These are phyloP conservation scores for Ananas comosus DNA, from an alignment of 176 grass and related monocot species.

Conservation along the genomic window DNA sequence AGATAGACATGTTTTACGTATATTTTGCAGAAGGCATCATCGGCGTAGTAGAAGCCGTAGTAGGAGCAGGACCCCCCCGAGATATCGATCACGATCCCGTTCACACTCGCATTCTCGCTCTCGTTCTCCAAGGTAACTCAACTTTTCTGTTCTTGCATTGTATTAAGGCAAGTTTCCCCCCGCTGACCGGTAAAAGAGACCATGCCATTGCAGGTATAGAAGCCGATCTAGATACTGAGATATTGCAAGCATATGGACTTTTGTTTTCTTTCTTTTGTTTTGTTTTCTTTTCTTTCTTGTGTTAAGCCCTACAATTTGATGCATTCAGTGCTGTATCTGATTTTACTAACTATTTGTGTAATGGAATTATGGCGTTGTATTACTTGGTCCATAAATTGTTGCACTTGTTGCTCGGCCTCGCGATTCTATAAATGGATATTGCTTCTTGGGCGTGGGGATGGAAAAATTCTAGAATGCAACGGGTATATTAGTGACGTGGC, in stretches of 20 bases:
- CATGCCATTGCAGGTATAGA: slow-evolving; percentile 50
- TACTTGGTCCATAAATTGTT: no score
- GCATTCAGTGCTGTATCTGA: no score
- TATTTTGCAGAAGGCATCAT: slow-evolving; percentile 32
- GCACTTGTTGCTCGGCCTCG: no score
- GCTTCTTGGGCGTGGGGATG: no score
- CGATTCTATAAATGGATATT: no score
- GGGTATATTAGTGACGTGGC: no score
- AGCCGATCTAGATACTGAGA: slow-evolving; percentile 67
- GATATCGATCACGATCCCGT: slow-evolving; percentile 31
- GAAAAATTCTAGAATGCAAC: no score
- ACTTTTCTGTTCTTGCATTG: neutral
- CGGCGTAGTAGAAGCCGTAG: slow-evolving; percentile 64
- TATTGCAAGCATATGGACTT: neutral
- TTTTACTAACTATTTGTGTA: no score
- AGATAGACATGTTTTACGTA: neutral
- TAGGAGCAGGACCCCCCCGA: slow-evolving; percentile 56
- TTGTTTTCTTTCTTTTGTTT: no score
- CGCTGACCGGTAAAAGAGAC: neutral
- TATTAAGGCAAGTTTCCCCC: slow-evolving; percentile 3
- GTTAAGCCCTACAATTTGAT: no score
- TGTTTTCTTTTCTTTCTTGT: no score
- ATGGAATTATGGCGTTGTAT: no score
- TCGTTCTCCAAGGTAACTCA: slow-evolving; percentile 56
- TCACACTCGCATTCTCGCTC: slow-evolving; percentile 56